Percentiles rank a stretch among this genome's conserved stretches.
Evolutionary conservation across 495 filamentous ascomycete genomes (phyloP).

Genomic region (Neurospora sp.): DNA sequence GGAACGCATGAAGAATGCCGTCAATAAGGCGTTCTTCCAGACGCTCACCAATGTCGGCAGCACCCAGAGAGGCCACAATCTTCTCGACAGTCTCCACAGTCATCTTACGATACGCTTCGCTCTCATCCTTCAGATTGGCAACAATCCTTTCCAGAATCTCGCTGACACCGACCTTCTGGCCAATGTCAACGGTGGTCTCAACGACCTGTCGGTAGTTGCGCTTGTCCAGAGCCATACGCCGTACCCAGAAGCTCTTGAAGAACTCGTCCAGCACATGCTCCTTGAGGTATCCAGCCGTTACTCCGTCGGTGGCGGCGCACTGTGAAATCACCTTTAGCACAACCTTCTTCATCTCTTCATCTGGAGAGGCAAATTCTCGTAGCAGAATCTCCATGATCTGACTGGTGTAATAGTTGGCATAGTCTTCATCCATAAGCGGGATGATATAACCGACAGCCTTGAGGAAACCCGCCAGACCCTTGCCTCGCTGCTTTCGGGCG

Average conservation of each 20-base stretch:
- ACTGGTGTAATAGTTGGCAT: conserved; percentile 96
- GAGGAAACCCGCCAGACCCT: conserved; percentile 88
- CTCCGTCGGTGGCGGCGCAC: conserved; percentile 87
- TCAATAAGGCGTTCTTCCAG: conserved; percentile 90
- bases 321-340: conserved; percentile 97
- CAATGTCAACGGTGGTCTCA: conserved; percentile 94
- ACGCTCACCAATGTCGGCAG: conserved; percentile 85
- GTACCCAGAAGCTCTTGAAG: conserved; percentile 98
- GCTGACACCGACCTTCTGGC: conserved; percentile 90
- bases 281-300: conserved; percentile 89
- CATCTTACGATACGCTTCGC: conserved; percentile 98
- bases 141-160: conserved; percentile 93
- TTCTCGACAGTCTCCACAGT: conserved; percentile 96
- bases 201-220: conserved; percentile 96
- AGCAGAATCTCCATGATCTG: conserved; percentile 99
- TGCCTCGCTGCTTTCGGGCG: conserved; percentile 89
- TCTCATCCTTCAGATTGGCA: conserved; percentile 94
- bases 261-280: conserved; percentile 91
- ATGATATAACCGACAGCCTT: conserved; percentile 99
- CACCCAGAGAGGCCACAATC: conserved; percentile 81
- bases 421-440: conserved; percentile 98
- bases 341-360: conserved; percentile 99
- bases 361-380: conserved; percentile 89
- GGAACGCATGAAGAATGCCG: conserved; percentile 94
- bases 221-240: conserved; percentile 93